Evolutionary conservation across 1,284 basidiomycete species (phyloP).

Genomic region (Mycena citricolor): DNA sequence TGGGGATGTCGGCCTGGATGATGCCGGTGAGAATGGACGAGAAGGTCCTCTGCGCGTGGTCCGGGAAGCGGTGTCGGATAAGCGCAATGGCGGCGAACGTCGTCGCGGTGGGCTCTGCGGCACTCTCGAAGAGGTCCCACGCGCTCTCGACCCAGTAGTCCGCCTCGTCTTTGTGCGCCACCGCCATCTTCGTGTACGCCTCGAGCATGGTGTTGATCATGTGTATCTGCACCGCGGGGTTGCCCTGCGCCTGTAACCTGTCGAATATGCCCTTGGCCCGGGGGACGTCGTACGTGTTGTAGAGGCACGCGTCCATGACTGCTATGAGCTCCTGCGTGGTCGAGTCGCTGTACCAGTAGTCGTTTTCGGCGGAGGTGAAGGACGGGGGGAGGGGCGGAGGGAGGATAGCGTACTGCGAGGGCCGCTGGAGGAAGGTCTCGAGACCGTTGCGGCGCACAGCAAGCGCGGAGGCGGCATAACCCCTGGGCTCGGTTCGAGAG

Average conservation of each 20-base stretch:
- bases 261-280: conserved; percentile 72
- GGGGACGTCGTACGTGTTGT: conserved; percentile 68
- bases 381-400: conserved; percentile 50
- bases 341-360: conserved; percentile 65
- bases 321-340: conserved; percentile 66
- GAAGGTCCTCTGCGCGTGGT: conserved; percentile 26
- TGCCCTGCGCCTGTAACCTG: conserved; percentile 48
- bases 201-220: conserved; percentile 56
- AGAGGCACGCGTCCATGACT: conserved; percentile 78
- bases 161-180: conserved; percentile 31
- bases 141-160: conserved; percentile 58
- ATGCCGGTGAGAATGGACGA: conserved; percentile 48
- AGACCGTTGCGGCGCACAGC: conserved; percentile 14
- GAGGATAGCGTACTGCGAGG: conserved; percentile 52
- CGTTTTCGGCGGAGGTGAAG: conserved; percentile 29
- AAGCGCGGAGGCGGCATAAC: conserved; percentile 16
- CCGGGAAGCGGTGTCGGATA: conserved; percentile 49
- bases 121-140: conserved; percentile 54
- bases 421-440: conserved; percentile 47
- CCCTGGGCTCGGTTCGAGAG: not conserved
- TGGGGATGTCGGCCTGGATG: conserved; percentile 48
- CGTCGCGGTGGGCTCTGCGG: conserved; percentile 46
- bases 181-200: conserved; percentile 62
- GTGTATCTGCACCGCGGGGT: conserved; percentile 49
- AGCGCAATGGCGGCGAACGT: conserved; percentile 71